These are phyloP conservation scores for Hericium erinaceus DNA, from an alignment of 768 basidiomycete genomes.

Conservation along the genomic window DNA sequence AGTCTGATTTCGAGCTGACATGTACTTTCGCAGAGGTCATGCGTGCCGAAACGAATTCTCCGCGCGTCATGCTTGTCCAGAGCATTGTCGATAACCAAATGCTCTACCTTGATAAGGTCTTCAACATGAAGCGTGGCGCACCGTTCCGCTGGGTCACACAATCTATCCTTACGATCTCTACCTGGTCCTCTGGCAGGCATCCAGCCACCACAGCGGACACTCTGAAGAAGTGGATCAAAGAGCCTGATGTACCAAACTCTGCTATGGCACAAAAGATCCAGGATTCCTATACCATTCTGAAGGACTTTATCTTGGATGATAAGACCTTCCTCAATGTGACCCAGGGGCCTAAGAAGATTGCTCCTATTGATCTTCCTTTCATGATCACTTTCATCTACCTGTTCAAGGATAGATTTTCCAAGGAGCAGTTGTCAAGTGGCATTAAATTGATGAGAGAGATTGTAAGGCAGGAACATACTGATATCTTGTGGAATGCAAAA, in stretches of 20 bases:
- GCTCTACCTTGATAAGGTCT: constrained; percentile 26
- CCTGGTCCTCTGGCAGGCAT: constrained; percentile 23
- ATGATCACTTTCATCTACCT: constrained; percentile 9
- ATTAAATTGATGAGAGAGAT: neutral
- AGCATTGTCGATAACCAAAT: constrained; percentile 12
- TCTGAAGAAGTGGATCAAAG: constrained; percentile 43
- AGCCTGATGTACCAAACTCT: constrained; percentile 1
- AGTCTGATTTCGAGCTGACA: neutral
- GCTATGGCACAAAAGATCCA: constrained; percentile 6
- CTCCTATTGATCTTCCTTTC: constrained; percentile 14
- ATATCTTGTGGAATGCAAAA: neutral
- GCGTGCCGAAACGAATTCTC: constrained; percentile 17
- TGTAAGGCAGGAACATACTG: neutral
- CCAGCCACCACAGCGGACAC: constrained; percentile 25
- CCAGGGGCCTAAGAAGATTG: constrained; percentile 9
- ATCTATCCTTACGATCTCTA: constrained; percentile 41
- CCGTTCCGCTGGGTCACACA: constrained; percentile 55
- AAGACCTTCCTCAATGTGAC: constrained; percentile 6
- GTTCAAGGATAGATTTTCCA: constrained; percentile 2
- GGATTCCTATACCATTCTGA: constrained; percentile 6
- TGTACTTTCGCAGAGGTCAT: constrained; percentile 14
- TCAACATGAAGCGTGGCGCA: constrained; percentile 40
- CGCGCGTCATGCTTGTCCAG: constrained; percentile 14
- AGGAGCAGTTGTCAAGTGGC: constrained; percentile 3
- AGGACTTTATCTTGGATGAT: constrained; percentile 4